Base-by-base conservation (phyloP, 148 eudicot genomes). In the Tetragonia tetragonoides region DNA sequence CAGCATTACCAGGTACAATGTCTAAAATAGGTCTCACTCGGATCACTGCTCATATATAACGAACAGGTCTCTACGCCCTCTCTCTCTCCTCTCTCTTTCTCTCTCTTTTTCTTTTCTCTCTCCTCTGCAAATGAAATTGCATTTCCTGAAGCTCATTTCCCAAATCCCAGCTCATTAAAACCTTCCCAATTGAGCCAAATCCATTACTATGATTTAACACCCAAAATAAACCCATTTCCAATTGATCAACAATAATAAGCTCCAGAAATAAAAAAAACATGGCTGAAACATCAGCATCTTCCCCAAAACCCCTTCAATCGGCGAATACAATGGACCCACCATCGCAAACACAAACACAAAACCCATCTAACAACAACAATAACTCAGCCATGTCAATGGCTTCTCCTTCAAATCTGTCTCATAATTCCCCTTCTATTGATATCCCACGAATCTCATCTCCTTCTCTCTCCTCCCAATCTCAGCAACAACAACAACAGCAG, bases 281-380 rank as follows among this genome's bases (percentile, higher is more conserved):
- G 93, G 86, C 88, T 37, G 93, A 88, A 10, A 83, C 67, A 54
- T 72, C 87, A 17, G 75, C 85, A 21, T 78, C 87, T 3, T 81
- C 89, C 11, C 85, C 90, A 2, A 85, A 82, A 62, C 87, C 87
- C 53, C 76, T 86, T 8, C 86, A 87, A 86, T 84, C 90, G 21
- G 44, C 80, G 14, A 85, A 83, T 77, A 5, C 85, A 10, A 87
- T 85, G 47, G 90, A 81, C 11, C 46, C 76, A 17, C 63, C 75
- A 60, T 34, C 75, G 16, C 37, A 66, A 21, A 49, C 76, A 47
- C 49, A 70, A 2, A 68, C 80, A 39, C 88, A 83, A 70, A 86
- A 66, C 38, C 76, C 80, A 34, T 11, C 71, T 11, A 67, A 39
- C 40, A 69, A 68, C 53, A 79, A 40, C 49, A 74, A 67, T 38